These are phyloP conservation scores for Agroathelia rolfsii DNA, from an alignment of 1,284 basidiomycete species.

Conservation along the genomic window DNA sequence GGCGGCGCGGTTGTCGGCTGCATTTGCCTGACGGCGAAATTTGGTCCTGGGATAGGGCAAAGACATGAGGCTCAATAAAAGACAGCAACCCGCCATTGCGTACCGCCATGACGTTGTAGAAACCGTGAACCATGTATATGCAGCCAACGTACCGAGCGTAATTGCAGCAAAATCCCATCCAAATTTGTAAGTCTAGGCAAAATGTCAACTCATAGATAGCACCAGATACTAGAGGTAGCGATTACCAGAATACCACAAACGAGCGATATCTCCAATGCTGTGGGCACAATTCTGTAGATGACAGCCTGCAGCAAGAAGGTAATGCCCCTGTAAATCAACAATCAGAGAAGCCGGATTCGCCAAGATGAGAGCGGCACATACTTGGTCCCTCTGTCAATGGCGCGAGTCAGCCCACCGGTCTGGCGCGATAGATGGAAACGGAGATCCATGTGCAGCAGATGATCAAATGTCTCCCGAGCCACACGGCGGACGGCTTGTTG, in stretches of 20 bases:
- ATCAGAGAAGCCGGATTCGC: constrained; percentile 4
- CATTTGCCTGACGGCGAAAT: constrained; percentile 92
- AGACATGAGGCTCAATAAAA: constrained; percentile 1
- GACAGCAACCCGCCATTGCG: constrained; percentile 16
- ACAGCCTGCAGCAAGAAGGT: constrained; percentile 92
- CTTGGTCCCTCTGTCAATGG: constrained; percentile 97
- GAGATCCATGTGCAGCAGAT: constrained; percentile 85
- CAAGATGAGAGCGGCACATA: constrained; percentile 26
- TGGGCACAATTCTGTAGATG: constrained; percentile 92
- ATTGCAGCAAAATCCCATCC: constrained; percentile 95
- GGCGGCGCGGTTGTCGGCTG: constrained; percentile 94
- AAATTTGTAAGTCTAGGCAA: constrained; percentile 81
- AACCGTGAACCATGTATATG: constrained; percentile 97
- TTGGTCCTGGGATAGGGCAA: constrained; percentile 52
- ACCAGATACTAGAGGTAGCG: constrained; percentile 9
- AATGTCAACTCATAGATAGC: constrained; percentile 6
- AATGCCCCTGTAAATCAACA: constrained; percentile 62
- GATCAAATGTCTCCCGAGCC: constrained; percentile 88
- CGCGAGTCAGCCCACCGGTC: constrained; percentile 91
- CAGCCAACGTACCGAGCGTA: constrained; percentile 76
- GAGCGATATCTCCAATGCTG: constrained; percentile 91
- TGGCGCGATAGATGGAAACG: constrained; percentile 90
- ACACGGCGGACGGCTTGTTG: constrained; percentile 92
- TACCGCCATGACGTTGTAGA: constrained; percentile 92
- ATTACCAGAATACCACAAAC: constrained; percentile 92